These are phyloP conservation scores for Rhodotorula sp. DNA, from an alignment of 1,284 basidiomycete species.

Conservation along the genomic window DNA sequence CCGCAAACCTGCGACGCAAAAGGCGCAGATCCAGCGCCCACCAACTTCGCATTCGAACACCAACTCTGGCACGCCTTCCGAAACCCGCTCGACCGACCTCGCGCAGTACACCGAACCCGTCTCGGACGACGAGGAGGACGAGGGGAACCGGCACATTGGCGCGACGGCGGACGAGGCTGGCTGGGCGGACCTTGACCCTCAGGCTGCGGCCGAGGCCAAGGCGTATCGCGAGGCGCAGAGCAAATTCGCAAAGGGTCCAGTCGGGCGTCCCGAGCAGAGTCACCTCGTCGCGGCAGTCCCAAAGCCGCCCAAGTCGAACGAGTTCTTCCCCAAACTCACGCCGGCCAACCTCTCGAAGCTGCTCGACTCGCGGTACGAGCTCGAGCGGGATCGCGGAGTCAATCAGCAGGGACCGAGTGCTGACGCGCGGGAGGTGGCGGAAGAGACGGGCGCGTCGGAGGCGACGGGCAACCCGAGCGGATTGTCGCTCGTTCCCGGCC, in stretches of 20 bases:
- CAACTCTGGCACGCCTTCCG: constrained; percentile 40
- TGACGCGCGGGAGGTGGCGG: constrained; percentile 8
- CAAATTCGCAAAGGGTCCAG: constrained; percentile 52
- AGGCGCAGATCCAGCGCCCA: constrained; percentile 48
- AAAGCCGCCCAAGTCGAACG: constrained; percentile 50
- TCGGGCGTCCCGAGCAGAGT: constrained; percentile 2
- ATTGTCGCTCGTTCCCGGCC: constrained; percentile 25
- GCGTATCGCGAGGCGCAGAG: constrained; percentile 77
- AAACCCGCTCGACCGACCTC: constrained; percentile 46
- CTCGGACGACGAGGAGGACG: constrained; percentile 76
- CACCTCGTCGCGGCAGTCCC: constrained; percentile 44
- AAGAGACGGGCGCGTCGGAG: constrained; percentile 8
- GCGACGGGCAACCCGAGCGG: constrained; percentile 36
- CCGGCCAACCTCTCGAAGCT: constrained; percentile 52
- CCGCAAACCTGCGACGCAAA: constrained; percentile 66
- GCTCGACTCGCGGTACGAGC: constrained; percentile 43
- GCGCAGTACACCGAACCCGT: constrained; percentile 73
- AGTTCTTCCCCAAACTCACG: constrained; percentile 80
- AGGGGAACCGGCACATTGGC: constrained; percentile 66
- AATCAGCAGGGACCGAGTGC: constrained; percentile 11
- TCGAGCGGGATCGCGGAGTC: constrained; percentile 25
- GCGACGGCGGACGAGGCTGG: constrained; percentile 75
- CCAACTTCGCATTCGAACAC: constrained; percentile 41
- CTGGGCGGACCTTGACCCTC: constrained; percentile 68
- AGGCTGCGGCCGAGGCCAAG: constrained; percentile 60